Conservation (phyloP, 805 yeast genomes). For the Kodamaea hsintzibuensis region DNA sequence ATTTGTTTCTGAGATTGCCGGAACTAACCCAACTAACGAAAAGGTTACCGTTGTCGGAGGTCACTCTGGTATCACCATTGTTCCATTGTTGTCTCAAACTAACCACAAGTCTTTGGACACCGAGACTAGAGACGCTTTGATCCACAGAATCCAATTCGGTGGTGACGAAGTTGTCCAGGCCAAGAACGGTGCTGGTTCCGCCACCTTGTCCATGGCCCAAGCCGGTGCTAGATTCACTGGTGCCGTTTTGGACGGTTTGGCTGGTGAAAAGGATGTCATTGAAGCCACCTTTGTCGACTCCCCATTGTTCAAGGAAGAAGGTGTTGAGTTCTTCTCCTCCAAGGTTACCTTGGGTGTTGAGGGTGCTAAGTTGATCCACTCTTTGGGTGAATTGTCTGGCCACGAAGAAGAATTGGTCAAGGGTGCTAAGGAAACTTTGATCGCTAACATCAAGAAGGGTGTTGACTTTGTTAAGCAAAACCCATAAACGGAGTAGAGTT, state of each 20-base stretch:
- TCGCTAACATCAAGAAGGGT: slow-evolving; percentile 93
- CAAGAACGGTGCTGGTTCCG: slow-evolving; percentile 81
- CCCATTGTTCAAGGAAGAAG: slow-evolving; percentile 81
- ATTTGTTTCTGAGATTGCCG: slow-evolving; percentile 67
- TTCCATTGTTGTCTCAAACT: slow-evolving; percentile 87
- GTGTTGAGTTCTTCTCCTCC: slow-evolving; percentile 95
- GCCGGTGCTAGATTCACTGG: slow-evolving; percentile 80
- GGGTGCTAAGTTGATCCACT: slow-evolving; percentile 83
- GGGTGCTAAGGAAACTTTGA: slow-evolving; percentile 84
- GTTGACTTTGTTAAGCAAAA: slow-evolving; percentile 75
- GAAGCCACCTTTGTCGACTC: slow-evolving; percentile 77
- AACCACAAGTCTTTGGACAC: slow-evolving; percentile 63
- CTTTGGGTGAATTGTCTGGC: slow-evolving; percentile 66
- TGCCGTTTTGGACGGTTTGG: slow-evolving; percentile 62
- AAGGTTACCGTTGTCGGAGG: slow-evolving; percentile 91
- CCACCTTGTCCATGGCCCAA: slow-evolving; percentile 83
- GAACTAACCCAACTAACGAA: slow-evolving; percentile 77
- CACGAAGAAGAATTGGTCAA: slow-evolving; percentile 85
- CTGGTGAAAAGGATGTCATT: slow-evolving; percentile 62
- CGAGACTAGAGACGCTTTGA: slow-evolving; percentile 65
- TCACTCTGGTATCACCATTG: slow-evolving; percentile 95
- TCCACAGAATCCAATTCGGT: slow-evolving; percentile 90
- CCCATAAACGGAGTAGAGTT: slow-evolving; percentile 41
- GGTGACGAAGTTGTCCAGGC: slow-evolving; percentile 90
- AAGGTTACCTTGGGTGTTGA: slow-evolving; percentile 90